Evolutionary conservation across 2,329 filamentous ascomycete species (phyloP).

Genomic region (Fusarium globosum): DNA sequence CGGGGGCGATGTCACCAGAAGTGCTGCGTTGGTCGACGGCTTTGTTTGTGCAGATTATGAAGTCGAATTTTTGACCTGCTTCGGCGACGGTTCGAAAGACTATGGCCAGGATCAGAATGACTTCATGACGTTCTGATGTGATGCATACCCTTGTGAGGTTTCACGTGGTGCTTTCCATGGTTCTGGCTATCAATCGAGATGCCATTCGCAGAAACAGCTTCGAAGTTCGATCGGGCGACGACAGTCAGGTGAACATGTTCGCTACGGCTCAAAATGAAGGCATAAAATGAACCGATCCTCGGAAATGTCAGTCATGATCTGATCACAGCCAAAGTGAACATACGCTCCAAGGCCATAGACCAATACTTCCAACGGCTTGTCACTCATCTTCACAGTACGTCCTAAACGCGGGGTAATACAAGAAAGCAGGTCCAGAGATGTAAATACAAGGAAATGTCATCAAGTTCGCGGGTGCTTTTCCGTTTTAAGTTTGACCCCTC

Average conservation of each 20-base stretch:
- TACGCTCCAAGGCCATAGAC: slow-evolving; percentile 66
- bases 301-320: not conserved
- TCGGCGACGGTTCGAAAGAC: slow-evolving; percentile 31
- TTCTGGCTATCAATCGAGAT: slow-evolving; percentile 65
- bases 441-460: not conserved
- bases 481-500: slow-evolving; percentile 1
- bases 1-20: slow-evolving; percentile 42
- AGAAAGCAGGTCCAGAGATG: not conserved
- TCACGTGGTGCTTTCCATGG: slow-evolving; percentile 65
- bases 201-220: slow-evolving; percentile 62
- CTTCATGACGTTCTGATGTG: fast-evolving
- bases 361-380: slow-evolving; percentile 49
- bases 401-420: not conserved
- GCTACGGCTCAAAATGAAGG: slow-evolving; percentile 61
- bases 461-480: not conserved
- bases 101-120: not conserved
- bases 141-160: slow-evolving; percentile 54
- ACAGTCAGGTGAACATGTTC: slow-evolving; percentile 64
- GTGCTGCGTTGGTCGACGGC: slow-evolving; percentile 31
- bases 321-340: slow-evolving; percentile 26
- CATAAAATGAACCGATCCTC: slow-evolving; percentile 69
- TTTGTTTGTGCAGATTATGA: slow-evolving; percentile 38
- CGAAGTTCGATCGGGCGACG: slow-evolving; percentile 70
- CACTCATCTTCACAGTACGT: slow-evolving; percentile 48
- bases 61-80: slow-evolving; percentile 30